Base-by-base conservation (phyloP, 306 rosid species). In the Lagenaria siceraria region DNA sequence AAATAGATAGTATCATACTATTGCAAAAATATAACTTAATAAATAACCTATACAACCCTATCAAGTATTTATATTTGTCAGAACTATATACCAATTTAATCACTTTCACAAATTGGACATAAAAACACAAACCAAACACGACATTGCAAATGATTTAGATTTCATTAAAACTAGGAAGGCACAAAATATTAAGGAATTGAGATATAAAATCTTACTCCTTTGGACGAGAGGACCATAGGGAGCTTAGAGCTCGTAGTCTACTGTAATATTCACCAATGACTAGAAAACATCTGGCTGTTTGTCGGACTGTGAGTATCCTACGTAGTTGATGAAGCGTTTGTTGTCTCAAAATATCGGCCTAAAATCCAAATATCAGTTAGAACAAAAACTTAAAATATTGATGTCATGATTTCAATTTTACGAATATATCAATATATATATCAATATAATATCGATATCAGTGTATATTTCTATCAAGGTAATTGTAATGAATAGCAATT, bases 271-370 rank as follows among this genome's bases (percentile, higher is more conserved):
- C 99, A 35, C 91, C 92, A 15, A 96, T 96, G 36, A 90, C 89
- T 62, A 92, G 68, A 49, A 90, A 96, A 78, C 97, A 96, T 14
- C 85, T 58, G 0, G 91, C 92, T 27, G 90, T 96, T 73, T 96
- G 99, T 43, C 97, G 91, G 38, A 96, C 70, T 0, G 99, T 96
- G 10, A 96, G 49, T 79, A 91, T 83, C 43, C 91, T 78, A 42
- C 88, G 87, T 65, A 96, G 24, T 33, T 89, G 98, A 49, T 96
- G 97, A 78, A 92, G 90, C 1, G 84, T 92, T 48, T 90, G 96
- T 18, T 92, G 97, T 77, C 99, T 89, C 85, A 96, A 81, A 75
- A 90, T 88, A 80, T 96, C 96, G 8, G 96, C 99, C 99, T 96
- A 27, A 77, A 76, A 76, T 4, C 17, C 51, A 11, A 63, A 51